Evolutionary conservation across 2,329 filamentous ascomycete genomes (phyloP).

Genomic region (Spiromastix sp.): DNA sequence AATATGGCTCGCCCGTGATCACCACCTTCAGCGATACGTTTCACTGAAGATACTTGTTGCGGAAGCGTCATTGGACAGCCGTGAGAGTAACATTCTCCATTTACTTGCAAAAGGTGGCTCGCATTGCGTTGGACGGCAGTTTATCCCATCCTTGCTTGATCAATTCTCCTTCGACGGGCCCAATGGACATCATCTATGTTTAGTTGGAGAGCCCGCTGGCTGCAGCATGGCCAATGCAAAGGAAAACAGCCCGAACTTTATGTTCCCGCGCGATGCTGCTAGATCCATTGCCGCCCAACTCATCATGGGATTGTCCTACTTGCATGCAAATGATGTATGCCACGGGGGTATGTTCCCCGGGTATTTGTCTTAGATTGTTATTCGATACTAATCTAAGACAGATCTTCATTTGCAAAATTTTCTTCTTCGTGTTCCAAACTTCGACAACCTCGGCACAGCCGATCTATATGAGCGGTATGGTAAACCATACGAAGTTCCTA

Average conservation of each 20-base stretch:
- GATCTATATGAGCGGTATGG: conserved; percentile 14
- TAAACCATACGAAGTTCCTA: conserved; percentile 13
- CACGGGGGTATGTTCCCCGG: conserved; percentile 11
- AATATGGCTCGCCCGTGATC: conserved; percentile 12
- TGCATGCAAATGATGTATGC: conserved; percentile 14
- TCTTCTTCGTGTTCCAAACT: conserved; percentile 11
- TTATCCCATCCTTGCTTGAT: conserved; percentile 8
- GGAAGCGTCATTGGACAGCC: conserved; percentile 4
- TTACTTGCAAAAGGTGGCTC: conserved; percentile 5
- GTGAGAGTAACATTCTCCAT: conserved; percentile 9
- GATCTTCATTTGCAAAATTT: conserved; percentile 14
- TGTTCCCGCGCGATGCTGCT: conserved; percentile 15
- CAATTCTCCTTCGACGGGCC: conserved; percentile 11
- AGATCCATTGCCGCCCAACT: conserved; percentile 14
- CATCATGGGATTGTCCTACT: conserved; percentile 13
- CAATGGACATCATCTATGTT: conserved; percentile 11
- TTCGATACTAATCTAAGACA: conserved; percentile 9
- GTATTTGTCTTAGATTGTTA: not conserved
- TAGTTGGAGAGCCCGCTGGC: conserved; percentile 10
- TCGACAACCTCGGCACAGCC: conserved; percentile 11
- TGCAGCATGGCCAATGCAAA: conserved; percentile 11
- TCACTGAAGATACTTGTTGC: conserved; percentile 15
- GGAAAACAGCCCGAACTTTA: conserved; percentile 10
- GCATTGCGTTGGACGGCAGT: conserved; percentile 1
- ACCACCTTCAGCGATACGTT: conserved; percentile 11